Evolutionary conservation across 164 flowering plant species (phyloP).

Genomic region (Piper longum): DNA sequence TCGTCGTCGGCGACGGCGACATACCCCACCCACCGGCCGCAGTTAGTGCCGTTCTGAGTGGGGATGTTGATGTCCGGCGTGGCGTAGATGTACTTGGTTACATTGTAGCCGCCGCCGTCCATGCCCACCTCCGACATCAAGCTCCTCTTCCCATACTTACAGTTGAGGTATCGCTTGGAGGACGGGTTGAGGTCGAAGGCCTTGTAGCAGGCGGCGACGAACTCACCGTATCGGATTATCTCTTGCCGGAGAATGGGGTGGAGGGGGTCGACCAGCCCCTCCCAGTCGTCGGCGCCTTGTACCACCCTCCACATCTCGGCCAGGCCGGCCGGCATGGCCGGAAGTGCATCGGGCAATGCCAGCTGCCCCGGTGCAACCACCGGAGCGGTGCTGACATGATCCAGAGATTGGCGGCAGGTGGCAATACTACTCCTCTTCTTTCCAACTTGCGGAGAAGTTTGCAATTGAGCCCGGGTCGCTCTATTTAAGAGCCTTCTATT

Average conservation of each 20-base stretch:
- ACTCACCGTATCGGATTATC: constrained; percentile 59
- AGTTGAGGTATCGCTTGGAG: constrained; percentile 51
- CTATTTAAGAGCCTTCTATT: background rate
- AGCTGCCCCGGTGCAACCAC: constrained; percentile 1
- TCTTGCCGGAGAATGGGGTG: constrained; percentile 52
- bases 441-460: background rate
- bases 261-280: constrained; percentile 45
- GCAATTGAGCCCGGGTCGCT: background rate
- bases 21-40: constrained; percentile 71
- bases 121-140: constrained; percentile 40
- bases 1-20: constrained; percentile 50
- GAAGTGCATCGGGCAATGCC: background rate
- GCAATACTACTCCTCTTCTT: constrained; percentile 1
- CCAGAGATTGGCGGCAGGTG: background rate
- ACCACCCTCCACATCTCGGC: constrained; percentile 50
- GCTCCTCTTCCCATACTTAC: constrained; percentile 52
- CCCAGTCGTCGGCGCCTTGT: constrained; percentile 66
- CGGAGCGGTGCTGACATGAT: constrained; percentile 2
- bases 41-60: constrained; percentile 19
- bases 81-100: constrained; percentile 75
- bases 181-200: constrained; percentile 62
- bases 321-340: constrained; percentile 5
- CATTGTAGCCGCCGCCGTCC: constrained; percentile 39
- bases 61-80: constrained; percentile 48
- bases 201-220: constrained; percentile 51